Base-by-base conservation (phyloP, 2,329 filamentous ascomycete genomes). In the Fusarium acutatum region DNA sequence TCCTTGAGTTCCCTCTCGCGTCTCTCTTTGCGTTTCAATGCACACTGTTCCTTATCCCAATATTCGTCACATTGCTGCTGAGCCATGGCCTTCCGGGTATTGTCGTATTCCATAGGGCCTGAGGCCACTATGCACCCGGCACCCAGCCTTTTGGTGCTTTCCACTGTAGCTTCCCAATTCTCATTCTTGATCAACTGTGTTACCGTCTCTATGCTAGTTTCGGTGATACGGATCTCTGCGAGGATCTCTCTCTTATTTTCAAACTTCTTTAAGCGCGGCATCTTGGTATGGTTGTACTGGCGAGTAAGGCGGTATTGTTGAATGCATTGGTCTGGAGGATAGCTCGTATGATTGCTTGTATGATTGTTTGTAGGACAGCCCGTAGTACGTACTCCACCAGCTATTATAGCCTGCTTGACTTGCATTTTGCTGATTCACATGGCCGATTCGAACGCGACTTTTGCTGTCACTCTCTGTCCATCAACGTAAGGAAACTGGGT, bases 291-390 rank as follows among this genome's bases (percentile, higher is more conserved):
- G 10, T 9, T 30, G 0, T n/a, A 2, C 15, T n/a, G 10, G 15
- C 3, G 7, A 14, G 3, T n/a, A 7, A n/a, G 9, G 11, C 5
- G 15, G 28, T n/a, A 2, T n/a, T 9, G 1, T 32, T 49, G 1
- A n/a, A 3, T 30, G 6, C 15, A 14, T 28, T 6, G 13, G 2
- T 28, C 6, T 46, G 18, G 18, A 12, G 2, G 13, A 4, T 11
- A 11, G 11, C 5, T 49, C 3, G 12, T 13, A 26, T 12, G 5
- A 4, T 14, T 14, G 8, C 4, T 46, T 47, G 38, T 6, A 4
- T 24, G n/a, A 10, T 28, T 28, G 18, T n/a, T 28, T 22, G 26
- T 22, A 22, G 5, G 7, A 3, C 6, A 9, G 7, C 0, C 32
- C 0, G 3, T 24, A 14, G 22, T 18, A 3, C 17, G 28, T 2